These are phyloP conservation scores for Syzygium grande DNA, from an alignment of 345 rosid genomes.

Conservation along the genomic window DNA sequence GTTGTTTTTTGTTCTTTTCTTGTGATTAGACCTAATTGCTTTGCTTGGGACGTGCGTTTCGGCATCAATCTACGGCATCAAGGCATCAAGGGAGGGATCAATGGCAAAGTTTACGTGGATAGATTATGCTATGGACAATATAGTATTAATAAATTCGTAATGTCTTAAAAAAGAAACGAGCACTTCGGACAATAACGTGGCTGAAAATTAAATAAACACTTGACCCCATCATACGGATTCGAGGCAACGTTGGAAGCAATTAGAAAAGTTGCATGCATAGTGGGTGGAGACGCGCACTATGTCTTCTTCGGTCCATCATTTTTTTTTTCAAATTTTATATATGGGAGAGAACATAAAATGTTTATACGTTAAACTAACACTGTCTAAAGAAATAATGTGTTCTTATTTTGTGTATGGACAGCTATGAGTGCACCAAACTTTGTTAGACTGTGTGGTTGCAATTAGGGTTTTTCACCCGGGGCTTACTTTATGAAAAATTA, in stretches of 20 bases:
- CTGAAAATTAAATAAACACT: background rate
- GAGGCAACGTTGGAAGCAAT: accelerated
- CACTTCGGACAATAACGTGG: background rate
- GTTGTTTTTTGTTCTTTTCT: background rate
- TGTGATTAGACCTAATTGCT: background rate
- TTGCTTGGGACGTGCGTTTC: background rate
- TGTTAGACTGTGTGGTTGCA: background rate
- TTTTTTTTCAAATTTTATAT: too few relatives aligned
- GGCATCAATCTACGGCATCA: background rate
- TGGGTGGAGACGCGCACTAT: background rate
- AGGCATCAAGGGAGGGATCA: background rate
- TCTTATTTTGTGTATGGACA: background rate
- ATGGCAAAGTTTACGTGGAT: too few relatives aligned
- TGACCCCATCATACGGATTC: background rate
- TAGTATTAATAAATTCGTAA: background rate
- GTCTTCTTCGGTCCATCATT: background rate
- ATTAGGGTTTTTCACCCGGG: background rate
- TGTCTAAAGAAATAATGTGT: background rate
- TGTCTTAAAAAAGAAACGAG: background rate
- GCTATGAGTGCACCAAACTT: background rate
- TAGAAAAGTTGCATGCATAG: background rate
- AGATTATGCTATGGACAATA: background rate
- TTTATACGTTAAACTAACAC: background rate
- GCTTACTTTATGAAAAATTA: background rate
- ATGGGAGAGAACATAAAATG: background rate